Conservation (phyloP, 345 rosid genomes). For the Turnera subulata region DNA sequence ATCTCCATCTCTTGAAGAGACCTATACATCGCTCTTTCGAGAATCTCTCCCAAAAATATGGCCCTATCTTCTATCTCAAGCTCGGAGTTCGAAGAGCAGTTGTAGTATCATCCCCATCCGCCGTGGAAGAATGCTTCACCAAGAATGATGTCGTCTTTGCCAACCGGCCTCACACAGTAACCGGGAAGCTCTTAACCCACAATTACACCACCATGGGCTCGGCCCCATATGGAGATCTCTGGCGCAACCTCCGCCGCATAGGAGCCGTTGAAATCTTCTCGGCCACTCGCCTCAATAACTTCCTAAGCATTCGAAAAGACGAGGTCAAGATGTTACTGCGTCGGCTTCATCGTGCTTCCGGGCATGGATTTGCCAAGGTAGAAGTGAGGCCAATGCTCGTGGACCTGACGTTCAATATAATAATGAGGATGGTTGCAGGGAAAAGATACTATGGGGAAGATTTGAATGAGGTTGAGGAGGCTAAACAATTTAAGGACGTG, state of each 20-base stretch:
- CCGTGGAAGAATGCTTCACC: background rate
- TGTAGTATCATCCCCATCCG: background rate
- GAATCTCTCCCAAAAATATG: background rate
- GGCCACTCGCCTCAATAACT: background rate
- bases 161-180: background rate
- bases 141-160: background rate
- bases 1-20: too few relatives aligned
- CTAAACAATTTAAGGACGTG: background rate
- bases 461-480: background rate
- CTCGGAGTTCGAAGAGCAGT: background rate
- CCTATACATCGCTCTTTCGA: background rate
- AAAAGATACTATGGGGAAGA: background rate
- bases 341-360: background rate
- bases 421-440: background rate
- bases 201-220: background rate
- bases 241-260: background rate
- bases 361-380: background rate
- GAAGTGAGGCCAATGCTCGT: background rate
- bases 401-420: background rate
- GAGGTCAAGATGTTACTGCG: background rate
- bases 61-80: background rate
- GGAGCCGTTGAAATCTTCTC: background rate
- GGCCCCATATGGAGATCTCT: background rate
- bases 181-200: background rate
- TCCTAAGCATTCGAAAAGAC: background rate